Percentiles rank a stretch among this genome's conserved stretches.
phyloP scores from a whole-genome alignment of 495 filamentous ascomycete genomes.

The Talaromyces proteolyticus region DNA sequence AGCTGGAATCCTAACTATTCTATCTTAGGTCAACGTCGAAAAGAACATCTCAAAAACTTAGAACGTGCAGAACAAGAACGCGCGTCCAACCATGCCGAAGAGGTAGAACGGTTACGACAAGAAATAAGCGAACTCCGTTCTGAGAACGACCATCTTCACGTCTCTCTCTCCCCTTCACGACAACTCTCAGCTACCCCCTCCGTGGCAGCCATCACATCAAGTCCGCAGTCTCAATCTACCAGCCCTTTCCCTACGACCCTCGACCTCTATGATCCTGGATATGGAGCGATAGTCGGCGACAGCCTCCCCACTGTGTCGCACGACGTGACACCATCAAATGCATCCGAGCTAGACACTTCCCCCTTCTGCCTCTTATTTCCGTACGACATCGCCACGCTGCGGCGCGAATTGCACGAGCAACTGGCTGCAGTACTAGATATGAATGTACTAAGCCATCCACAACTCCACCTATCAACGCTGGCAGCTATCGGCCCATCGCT shows the following conservation, averaged over 20 bases:
- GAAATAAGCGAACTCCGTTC: slow-evolving; percentile 21
- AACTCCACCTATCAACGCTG: slow-evolving; percentile 19
- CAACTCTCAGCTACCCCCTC: slow-evolving; percentile 3
- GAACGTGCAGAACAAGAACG: slow-evolving; percentile 28
- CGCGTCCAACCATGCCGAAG: slow-evolving; percentile 23
- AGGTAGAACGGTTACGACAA: slow-evolving; percentile 25
- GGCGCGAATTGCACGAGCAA: slow-evolving; percentile 6
- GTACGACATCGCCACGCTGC: slow-evolving; percentile 7
- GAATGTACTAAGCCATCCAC: slow-evolving; percentile 9
- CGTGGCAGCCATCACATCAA: not conserved
- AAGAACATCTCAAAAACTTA: slow-evolving; percentile 30
- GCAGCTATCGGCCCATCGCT: slow-evolving; percentile 14
- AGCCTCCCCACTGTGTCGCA: not conserved
- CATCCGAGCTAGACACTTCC: slow-evolving; percentile 1
- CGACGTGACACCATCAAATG: not conserved
- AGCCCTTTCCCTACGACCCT: slow-evolving; percentile 7
- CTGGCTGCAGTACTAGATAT: slow-evolving; percentile 10
- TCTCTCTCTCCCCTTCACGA: not conserved
- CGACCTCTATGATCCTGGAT: slow-evolving; percentile 3
- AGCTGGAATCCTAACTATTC: too few species aligned
- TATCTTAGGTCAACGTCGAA: slow-evolving; percentile 28
- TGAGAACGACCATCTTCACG: slow-evolving; percentile 22
- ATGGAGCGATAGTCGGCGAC: not conserved
- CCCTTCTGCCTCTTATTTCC: slow-evolving; percentile 9
- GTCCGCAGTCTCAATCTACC: slow-evolving; percentile 5